These are phyloP conservation scores for Tylopilus orsonianus DNA, from an alignment of 1,284 basidiomycete genomes.

Conservation along the genomic window DNA sequence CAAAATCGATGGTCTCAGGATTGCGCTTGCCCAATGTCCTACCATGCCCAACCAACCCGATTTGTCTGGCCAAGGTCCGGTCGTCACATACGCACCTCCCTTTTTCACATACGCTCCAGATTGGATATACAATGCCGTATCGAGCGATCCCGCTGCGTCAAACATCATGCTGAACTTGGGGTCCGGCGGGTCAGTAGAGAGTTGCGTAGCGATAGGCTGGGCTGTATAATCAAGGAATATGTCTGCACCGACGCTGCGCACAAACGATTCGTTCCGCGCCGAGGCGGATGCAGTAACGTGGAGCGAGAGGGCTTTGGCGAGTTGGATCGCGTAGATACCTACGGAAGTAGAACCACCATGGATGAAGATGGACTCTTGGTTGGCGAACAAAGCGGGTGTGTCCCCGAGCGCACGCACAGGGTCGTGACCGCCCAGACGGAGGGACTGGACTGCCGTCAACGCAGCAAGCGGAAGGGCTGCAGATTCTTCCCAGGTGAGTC, in stretches of 20 bases:
- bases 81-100: conserved; percentile 45
- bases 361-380: conserved; percentile 54
- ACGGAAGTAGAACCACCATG: conserved; percentile 67
- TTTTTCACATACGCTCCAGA: conserved; percentile 46
- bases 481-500: conserved; percentile 51
- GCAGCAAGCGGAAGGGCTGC: conserved; percentile 57
- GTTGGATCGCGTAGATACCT: conserved; percentile 62
- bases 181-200: conserved; percentile 38
- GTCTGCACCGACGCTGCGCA: conserved; percentile 44
- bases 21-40: conserved; percentile 23
- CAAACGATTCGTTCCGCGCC: conserved; percentile 46
- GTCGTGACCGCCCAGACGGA: conserved; percentile 33
- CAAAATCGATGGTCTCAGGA: conserved; percentile 41
- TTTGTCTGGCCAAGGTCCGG: conserved; percentile 40
- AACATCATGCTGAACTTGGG: conserved; percentile 45
- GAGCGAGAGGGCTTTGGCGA: conserved; percentile 58
- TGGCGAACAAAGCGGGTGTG: conserved; percentile 35
- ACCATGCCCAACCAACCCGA: conserved; percentile 9
- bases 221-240: conserved; percentile 62
- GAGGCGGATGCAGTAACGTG: conserved; percentile 59
- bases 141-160: conserved; percentile 39
- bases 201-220: conserved; percentile 43
- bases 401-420: conserved; percentile 25
- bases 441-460: conserved; percentile 55
- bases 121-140: conserved; percentile 39